Base-by-base conservation (phyloP, 2,329 filamentous ascomycete genomes). In the Diaporthe velutina region DNA sequence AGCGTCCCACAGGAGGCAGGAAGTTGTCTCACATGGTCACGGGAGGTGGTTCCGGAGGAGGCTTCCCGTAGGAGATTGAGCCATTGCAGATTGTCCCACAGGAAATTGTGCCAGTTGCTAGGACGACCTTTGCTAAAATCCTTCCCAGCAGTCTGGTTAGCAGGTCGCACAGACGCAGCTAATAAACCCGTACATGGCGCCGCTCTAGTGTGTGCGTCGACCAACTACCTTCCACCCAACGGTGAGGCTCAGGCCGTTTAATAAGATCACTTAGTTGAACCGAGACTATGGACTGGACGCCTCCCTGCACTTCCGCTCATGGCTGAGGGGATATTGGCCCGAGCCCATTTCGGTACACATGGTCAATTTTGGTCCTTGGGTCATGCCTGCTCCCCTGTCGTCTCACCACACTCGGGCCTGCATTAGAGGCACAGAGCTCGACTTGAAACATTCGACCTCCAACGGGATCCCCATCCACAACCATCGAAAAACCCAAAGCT, bases 101-200 rank as follows among this genome's bases (percentile, higher is more conserved):
- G 22, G 45, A 50, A 10, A 50, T 50, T 50, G 45, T 8, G 8
- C 15, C 42, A 22, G 42, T 19, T 17, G 42, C 13, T 2, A 48
- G 42, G 42, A 19, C 42, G 17, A 8, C 42, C 19, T 17, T 48
- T n/a, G n/a, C n/a, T n/a, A n/a, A 17, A 12, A 48, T 50, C 45
- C 45, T 38, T 52, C 48, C 64, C 48, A 68, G 64, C 48, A 30
- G 22, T 40, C 45, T 54, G 64, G 64, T 13, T 54, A 33, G 48
- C 64, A 68, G 15, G 57, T 61, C 15, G 30, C 33, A 71, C 48
- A 60, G 55, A 61, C 54, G 55, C n/a, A 71, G 13, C 70, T 71
- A 40, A 22, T n/a, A n/a, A n/a, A n/a, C n/a, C 17, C 48, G 33
- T 12, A 10, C 30, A 40, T 22, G 57, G 68, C 30, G 48, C 6